These are phyloP conservation scores for Mycena rosella DNA, from an alignment of 768 basidiomycete species.

Conservation along the genomic window DNA sequence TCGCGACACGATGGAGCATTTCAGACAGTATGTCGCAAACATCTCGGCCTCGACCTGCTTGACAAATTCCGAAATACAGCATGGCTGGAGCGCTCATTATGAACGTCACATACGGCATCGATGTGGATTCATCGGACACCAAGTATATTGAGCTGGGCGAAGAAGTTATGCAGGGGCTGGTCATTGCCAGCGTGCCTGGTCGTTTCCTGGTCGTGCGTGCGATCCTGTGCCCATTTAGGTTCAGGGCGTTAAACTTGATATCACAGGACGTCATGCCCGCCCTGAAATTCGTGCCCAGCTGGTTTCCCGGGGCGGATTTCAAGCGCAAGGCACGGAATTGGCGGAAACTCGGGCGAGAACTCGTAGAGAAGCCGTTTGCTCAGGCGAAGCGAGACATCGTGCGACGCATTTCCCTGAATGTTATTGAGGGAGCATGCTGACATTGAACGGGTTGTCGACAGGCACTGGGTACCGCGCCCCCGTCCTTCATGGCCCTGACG, in stretches of 20 bases:
- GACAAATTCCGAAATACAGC: neutral
- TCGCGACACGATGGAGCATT: conserved; percentile 41
- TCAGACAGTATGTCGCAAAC: conserved; percentile 39
- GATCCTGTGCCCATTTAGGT: neutral
- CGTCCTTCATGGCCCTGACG: neutral
- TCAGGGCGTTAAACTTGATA: neutral
- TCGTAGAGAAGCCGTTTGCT: neutral
- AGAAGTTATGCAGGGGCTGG: conserved; percentile 39
- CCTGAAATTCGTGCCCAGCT: neutral
- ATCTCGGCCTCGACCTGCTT: neutral
- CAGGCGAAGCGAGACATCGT: neutral
- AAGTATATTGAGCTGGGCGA: conserved; percentile 44
- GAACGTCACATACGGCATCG: conserved; percentile 44
- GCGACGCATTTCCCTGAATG: neutral
- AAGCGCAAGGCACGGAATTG: neutral
- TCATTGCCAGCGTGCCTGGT: conserved; percentile 43
- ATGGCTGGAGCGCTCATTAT: conserved; percentile 41
- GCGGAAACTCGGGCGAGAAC: neutral
- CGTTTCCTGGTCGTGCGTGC: conserved; percentile 45
- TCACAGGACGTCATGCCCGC: neutral
- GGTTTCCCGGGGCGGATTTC: neutral
- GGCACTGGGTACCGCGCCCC: neutral
- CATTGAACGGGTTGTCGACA: neutral
- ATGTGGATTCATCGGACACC: conserved; percentile 39
- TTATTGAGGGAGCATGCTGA: neutral